Conservation (phyloP, 2,329 filamentous ascomycete species). For the Botrytis medusae region DNA sequence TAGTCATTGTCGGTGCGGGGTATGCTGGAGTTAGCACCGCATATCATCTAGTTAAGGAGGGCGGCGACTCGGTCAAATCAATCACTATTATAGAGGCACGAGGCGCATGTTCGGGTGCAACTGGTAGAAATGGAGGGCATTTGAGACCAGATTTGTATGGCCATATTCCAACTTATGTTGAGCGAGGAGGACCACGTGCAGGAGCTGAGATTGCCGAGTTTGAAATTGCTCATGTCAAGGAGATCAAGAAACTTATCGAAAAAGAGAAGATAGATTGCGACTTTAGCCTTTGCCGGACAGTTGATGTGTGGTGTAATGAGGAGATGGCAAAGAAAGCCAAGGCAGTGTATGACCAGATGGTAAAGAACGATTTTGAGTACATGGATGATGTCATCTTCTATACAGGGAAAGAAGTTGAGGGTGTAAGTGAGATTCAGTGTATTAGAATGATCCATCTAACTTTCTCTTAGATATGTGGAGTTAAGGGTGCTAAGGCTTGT, state of each 20-base stretch:
- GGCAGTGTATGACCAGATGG: slow-evolving; percentile 14
- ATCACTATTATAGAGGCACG: slow-evolving; percentile 75
- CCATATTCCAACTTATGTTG: slow-evolving; percentile 19
- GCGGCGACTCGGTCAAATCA: slow-evolving; percentile 46
- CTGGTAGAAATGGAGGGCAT: slow-evolving; percentile 56
- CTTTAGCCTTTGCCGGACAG: slow-evolving; percentile 40
- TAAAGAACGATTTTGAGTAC: slow-evolving; percentile 10
- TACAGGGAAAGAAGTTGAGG: slow-evolving; percentile 14
- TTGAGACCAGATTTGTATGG: slow-evolving; percentile 20
- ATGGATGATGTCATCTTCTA: slow-evolving; percentile 21
- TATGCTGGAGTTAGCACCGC: slow-evolving; percentile 28
- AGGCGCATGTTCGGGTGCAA: slow-evolving; percentile 76
- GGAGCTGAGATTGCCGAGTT: slow-evolving; percentile 37
- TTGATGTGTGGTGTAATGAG: slow-evolving; percentile 20
- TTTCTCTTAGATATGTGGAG: slow-evolving; percentile 26
- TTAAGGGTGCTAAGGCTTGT: slow-evolving; percentile 32
- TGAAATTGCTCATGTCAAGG: slow-evolving; percentile 43
- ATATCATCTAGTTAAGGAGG: slow-evolving; percentile 36
- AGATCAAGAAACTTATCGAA: slow-evolving; percentile 42
- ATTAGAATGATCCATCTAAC: background rate
- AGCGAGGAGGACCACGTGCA: slow-evolving; percentile 1
- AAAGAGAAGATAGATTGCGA: slow-evolving; percentile 46
- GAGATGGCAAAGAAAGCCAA: slow-evolving; percentile 5
- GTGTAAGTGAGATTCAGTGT: background rate
- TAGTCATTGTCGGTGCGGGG: slow-evolving; percentile 31